These are phyloP conservation scores for Babesia bovis DNA, from an alignment of 169 alveolate species.

Conservation along the genomic window DNA sequence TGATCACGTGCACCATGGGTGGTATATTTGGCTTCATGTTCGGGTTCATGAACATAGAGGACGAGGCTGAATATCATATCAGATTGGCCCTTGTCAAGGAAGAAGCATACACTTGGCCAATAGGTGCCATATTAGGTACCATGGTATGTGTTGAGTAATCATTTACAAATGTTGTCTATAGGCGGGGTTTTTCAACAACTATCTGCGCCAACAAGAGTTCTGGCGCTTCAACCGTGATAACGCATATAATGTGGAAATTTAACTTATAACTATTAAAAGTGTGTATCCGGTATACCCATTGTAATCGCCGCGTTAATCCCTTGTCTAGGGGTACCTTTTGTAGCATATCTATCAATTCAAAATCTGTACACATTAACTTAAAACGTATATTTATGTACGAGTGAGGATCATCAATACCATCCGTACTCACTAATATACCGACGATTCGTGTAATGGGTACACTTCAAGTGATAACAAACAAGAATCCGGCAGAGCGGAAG, in stretches of 20 bases:
- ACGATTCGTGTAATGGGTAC: too few relatives aligned
- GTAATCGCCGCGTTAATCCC: too few relatives aligned
- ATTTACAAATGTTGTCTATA: constrained; percentile 12
- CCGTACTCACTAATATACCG: too few relatives aligned
- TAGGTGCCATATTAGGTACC: constrained; percentile 91
- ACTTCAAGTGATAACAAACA: too few relatives aligned
- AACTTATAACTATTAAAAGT: too few relatives aligned
- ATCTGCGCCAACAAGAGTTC: constrained; percentile 79
- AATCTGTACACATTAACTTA: too few relatives aligned
- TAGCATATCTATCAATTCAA: too few relatives aligned
- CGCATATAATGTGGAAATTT: constrained; percentile 84
- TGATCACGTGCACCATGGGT: constrained; percentile 90
- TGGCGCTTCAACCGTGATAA: constrained; percentile 71
- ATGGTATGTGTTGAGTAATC: constrained; percentile 61
- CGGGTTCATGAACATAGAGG: constrained; percentile 92
- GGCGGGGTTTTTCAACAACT: constrained; percentile 82
- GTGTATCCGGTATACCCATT: too few relatives aligned
- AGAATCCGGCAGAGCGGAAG: too few relatives aligned
- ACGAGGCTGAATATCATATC: constrained; percentile 85
- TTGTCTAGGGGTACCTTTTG: too few relatives aligned
- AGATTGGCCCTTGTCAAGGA: constrained; percentile 88
- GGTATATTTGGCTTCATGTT: constrained; percentile 91
- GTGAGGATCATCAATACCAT: too few relatives aligned
- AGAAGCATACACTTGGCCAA: constrained; percentile 89
- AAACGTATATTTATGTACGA: too few relatives aligned